Percentiles rank a stretch among this genome's conserved stretches.
These are phyloP conservation scores for Arxiozyma bovina DNA, from an alignment of 1,139 yeast genomes.

Conservation along the genomic window DNA sequence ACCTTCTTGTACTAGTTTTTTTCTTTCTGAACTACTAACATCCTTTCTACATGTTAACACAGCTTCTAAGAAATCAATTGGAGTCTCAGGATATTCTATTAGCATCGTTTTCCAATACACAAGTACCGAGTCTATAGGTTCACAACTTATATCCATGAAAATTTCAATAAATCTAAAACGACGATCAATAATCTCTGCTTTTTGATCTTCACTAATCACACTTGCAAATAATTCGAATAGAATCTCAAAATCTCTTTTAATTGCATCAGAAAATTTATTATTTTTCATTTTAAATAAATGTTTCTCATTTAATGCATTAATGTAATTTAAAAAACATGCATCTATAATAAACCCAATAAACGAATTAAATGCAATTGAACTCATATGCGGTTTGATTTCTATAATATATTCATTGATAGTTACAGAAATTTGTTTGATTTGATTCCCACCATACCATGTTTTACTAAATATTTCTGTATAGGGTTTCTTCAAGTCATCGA, in stretches of 20 bases:
- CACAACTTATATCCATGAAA: constrained; percentile 58
- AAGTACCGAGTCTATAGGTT: constrained; percentile 43
- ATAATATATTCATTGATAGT: constrained; percentile 68
- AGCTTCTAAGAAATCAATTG: constrained; percentile 55
- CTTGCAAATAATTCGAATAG: constrained; percentile 55
- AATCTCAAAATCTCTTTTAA: constrained; percentile 58
- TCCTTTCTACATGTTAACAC: constrained; percentile 37
- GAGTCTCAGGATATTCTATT: constrained; percentile 54
- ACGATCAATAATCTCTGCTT: constrained; percentile 35
- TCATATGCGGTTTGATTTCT: constrained; percentile 46
- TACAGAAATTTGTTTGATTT: constrained; percentile 53
- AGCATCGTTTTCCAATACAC: constrained; percentile 53
- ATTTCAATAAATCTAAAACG: constrained; percentile 63
- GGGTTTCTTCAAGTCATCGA: constrained; percentile 55
- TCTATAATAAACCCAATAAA: constrained; percentile 45
- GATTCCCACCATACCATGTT: constrained; percentile 43
- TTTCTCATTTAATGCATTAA: constrained; percentile 39
- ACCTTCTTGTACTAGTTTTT: constrained; percentile 6
- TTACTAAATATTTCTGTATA: constrained; percentile 42
- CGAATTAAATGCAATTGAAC: constrained; percentile 44
- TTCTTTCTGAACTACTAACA: constrained; percentile 27
- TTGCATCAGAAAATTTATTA: constrained; percentile 44
- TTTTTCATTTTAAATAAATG: constrained; percentile 33
- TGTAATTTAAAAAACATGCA: constrained; percentile 40
- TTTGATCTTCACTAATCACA: constrained; percentile 36